Evolutionary conservation across 169 alveolate genomes (phyloP).

Genomic region (Cryptosporidium bovis): DNA sequence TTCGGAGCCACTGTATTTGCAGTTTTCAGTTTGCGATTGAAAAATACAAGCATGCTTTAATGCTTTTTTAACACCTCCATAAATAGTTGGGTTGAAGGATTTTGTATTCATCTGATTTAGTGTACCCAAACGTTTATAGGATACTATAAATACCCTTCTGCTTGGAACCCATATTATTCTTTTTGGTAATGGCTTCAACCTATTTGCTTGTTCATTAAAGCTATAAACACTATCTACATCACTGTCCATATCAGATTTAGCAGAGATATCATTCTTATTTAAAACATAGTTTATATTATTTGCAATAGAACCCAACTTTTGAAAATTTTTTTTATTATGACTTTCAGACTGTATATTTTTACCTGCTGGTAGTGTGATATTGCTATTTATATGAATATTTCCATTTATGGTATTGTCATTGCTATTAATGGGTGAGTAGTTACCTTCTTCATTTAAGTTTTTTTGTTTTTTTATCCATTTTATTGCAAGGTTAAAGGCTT

Average conservation of each 20-base stretch:
- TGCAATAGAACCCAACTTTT: not conserved
- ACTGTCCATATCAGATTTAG: conserved; percentile 29
- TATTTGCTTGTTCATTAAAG: conserved; percentile 61
- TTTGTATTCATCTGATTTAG: conserved; percentile 63
- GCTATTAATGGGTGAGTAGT: not conserved
- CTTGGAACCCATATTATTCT: conserved; percentile 73
- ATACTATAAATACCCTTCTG: conserved; percentile 69
- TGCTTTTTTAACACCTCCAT: conserved; percentile 71
- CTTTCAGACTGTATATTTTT: conserved; percentile 5
- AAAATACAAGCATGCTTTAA: conserved; percentile 72
- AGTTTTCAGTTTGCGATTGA: conserved; percentile 63
- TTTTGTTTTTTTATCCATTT: conserved; percentile 68
- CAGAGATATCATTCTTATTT: not conserved
- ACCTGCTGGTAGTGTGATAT: not conserved
- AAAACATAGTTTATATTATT: not conserved
- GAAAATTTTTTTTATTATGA: not conserved
- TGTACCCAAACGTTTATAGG: conserved; percentile 54
- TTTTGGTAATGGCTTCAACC: conserved; percentile 66
- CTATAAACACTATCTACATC: conserved; percentile 60
- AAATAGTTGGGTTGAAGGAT: conserved; percentile 68
- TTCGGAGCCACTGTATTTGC: conserved; percentile 6
- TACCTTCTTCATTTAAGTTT: not conserved
- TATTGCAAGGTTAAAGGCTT: conserved; percentile 68
- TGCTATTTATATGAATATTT: not conserved
- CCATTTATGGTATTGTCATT: not conserved